Evolutionary conservation across 192 early-diverging fungal species (phyloP).

Genomic region (Coemansia sp.): DNA sequence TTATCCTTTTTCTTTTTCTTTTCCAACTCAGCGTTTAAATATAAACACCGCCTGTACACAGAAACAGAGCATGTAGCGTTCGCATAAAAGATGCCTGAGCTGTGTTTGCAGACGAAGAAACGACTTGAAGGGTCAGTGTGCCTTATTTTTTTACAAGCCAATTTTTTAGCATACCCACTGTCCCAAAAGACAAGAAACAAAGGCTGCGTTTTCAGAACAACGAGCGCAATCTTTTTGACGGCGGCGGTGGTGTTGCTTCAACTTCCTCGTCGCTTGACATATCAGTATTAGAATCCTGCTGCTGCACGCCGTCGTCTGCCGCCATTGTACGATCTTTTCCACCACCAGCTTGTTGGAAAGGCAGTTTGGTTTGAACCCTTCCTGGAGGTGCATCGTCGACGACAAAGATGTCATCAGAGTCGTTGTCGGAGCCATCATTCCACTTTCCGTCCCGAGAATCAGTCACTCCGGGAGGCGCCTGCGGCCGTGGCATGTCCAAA

Average conservation of each 20-base stretch:
- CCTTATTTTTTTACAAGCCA: no score
- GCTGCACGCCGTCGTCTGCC: background rate
- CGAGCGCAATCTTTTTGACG: slow-evolving; percentile 47
- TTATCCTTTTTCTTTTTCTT: no score
- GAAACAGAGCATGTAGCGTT: no score
- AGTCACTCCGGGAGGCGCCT: slow-evolving; percentile 48
- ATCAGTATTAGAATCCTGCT: slow-evolving; percentile 13
- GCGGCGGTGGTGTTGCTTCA: slow-evolving; percentile 50
- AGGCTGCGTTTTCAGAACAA: slow-evolving; percentile 10
- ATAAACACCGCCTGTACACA: no score
- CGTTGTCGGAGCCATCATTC: slow-evolving; percentile 2
- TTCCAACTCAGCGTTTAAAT: no score
- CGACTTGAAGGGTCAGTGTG: no score
- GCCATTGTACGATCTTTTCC: background rate
- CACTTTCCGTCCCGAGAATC: slow-evolving; percentile 19
- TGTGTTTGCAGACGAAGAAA: no score
- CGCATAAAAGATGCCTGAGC: no score
- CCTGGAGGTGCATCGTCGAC: slow-evolving; percentile 26
- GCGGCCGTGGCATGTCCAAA: slow-evolving; percentile 48
- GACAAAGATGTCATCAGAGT: background rate
- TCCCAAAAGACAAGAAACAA: background rate
- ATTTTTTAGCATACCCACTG: background rate
- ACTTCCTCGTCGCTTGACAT: slow-evolving; percentile 46
- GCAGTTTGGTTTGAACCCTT: slow-evolving; percentile 42
- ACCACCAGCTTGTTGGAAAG: slow-evolving; percentile 12